Evolutionary conservation across 2,329 filamentous ascomycete genomes (phyloP).

Genomic region (Arthrobotrys musiformis): DNA sequence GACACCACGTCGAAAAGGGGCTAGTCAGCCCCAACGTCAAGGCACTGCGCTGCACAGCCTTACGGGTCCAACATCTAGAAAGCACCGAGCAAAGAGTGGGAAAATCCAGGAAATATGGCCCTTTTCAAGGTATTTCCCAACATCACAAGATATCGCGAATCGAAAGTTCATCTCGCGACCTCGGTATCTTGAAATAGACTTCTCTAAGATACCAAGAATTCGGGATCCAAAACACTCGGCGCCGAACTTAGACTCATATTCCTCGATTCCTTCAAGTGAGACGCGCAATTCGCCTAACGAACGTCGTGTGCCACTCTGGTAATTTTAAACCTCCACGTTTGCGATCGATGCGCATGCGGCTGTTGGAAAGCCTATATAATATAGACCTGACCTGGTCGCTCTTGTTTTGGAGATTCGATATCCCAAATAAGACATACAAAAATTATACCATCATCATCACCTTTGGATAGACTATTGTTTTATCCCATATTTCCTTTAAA

Average conservation of each 20-base stretch:
- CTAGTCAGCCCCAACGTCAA: conserved; percentile 22
- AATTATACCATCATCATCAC: conserved; percentile 11
- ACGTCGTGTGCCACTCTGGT: conserved; percentile 20
- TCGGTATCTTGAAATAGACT: conserved; percentile 32
- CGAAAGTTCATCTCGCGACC: too few relatives aligned
- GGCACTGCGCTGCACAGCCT: conserved; percentile 37
- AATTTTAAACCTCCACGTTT: conserved; percentile 21
- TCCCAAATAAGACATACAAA: conserved; percentile 16
- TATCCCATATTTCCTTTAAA: neutral
- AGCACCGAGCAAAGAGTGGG: neutral
- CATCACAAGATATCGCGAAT: conserved; percentile 43
- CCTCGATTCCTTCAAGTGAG: conserved; percentile 8
- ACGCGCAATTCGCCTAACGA: conserved; percentile 49
- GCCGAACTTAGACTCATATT: conserved; percentile 43
- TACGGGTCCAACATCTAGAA: neutral
- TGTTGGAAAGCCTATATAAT: conserved; percentile 34
- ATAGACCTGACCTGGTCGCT: conserved; percentile 23
- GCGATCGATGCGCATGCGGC: neutral
- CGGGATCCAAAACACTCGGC: conserved; percentile 12
- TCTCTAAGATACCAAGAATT: neutral
- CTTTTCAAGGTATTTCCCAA: conserved; percentile 14
- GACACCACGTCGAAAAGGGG: conserved; percentile 5
- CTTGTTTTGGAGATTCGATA: conserved; percentile 12
- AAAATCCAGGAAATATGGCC: neutral
- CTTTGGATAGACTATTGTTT: neutral